phyloP scores from a whole-genome alignment of 1,139 yeast genomes.

The Saccharomyces hybrid region DNA sequence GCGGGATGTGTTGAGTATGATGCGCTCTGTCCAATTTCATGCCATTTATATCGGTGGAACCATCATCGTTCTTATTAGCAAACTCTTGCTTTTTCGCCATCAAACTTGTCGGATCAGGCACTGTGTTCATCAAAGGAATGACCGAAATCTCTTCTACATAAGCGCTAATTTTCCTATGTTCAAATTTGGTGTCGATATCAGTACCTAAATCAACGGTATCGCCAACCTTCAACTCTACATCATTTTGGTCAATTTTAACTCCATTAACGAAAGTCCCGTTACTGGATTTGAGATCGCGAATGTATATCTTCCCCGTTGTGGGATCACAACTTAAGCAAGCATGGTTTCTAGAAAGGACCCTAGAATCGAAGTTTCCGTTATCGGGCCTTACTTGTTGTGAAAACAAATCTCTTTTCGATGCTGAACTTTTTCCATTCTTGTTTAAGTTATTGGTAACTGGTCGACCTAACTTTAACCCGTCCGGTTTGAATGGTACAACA shows the following conservation, averaged over 20 bases:
- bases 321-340: slow-evolving; percentile 81
- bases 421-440: background rate
- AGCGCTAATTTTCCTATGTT: slow-evolving; percentile 81
- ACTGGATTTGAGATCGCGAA: slow-evolving; percentile 81
- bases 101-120: background rate
- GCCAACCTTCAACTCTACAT: slow-evolving; percentile 53
- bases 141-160: slow-evolving; percentile 64
- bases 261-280: slow-evolving; percentile 93
- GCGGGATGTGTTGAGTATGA: background rate
- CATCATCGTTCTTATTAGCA: slow-evolving; percentile 5
- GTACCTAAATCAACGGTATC: slow-evolving; percentile 87
- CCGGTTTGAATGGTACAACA: slow-evolving; percentile 73
- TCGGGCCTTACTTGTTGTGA: slow-evolving; percentile 43
- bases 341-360: slow-evolving; percentile 88
- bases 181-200: slow-evolving; percentile 72
- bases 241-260: slow-evolving; percentile 53
- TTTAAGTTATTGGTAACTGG: slow-evolving; percentile 46
- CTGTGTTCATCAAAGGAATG: slow-evolving; percentile 37
- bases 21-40: slow-evolving; percentile 1
- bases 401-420: slow-evolving; percentile 25
- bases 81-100: slow-evolving; percentile 6
- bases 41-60: slow-evolving; percentile 2
- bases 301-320: slow-evolving; percentile 58
- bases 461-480: slow-evolving; percentile 77
- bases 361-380: slow-evolving; percentile 90